Evolutionary conservation across 768 basidiomycete species (phyloP).

Genomic region (Boletellus ananas): DNA sequence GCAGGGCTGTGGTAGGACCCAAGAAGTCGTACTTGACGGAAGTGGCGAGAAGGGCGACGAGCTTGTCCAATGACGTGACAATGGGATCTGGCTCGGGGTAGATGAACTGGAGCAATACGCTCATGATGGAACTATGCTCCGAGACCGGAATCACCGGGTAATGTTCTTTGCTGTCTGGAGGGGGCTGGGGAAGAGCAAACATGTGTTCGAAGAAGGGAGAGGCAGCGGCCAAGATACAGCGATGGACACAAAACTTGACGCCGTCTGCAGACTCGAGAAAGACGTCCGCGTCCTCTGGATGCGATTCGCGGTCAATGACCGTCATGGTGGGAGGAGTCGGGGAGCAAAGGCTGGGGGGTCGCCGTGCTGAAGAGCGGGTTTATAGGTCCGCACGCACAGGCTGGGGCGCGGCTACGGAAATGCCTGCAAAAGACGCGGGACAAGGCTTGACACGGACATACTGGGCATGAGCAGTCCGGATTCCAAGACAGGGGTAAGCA

Average conservation of each 20-base stretch:
- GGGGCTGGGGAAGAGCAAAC: slow-evolving; percentile 61
- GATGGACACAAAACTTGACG: slow-evolving; percentile 57
- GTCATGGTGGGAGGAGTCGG: slow-evolving; percentile 21
- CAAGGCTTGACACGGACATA: slow-evolving; percentile 18
- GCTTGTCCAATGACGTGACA: slow-evolving; percentile 49
- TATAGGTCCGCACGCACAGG: slow-evolving; percentile 17
- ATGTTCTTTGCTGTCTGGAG: slow-evolving; percentile 20
- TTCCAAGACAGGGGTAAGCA: slow-evolving; percentile 12
- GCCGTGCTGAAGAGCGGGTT: slow-evolving; percentile 4
- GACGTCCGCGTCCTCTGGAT: slow-evolving; percentile 49
- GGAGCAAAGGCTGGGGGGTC: background rate
- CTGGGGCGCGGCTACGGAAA: background rate
- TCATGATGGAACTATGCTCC: slow-evolving; percentile 44
- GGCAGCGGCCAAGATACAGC: slow-evolving; percentile 55
- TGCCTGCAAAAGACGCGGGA: background rate
- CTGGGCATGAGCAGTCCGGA: slow-evolving; percentile 13
- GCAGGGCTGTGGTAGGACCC: slow-evolving; percentile 44
- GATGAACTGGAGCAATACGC: slow-evolving; percentile 52
- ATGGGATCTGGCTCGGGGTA: slow-evolving; percentile 59
- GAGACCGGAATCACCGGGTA: slow-evolving; percentile 52
- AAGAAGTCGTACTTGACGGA: slow-evolving; percentile 65
- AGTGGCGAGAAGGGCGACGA: slow-evolving; percentile 46
- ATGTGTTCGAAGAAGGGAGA: slow-evolving; percentile 69
- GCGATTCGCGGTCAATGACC: slow-evolving; percentile 34
- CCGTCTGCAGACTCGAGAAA: slow-evolving; percentile 43